These are phyloP conservation scores for Cucurbita argyrosperma DNA, from an alignment of 306 rosid species.

Conservation along the genomic window DNA sequence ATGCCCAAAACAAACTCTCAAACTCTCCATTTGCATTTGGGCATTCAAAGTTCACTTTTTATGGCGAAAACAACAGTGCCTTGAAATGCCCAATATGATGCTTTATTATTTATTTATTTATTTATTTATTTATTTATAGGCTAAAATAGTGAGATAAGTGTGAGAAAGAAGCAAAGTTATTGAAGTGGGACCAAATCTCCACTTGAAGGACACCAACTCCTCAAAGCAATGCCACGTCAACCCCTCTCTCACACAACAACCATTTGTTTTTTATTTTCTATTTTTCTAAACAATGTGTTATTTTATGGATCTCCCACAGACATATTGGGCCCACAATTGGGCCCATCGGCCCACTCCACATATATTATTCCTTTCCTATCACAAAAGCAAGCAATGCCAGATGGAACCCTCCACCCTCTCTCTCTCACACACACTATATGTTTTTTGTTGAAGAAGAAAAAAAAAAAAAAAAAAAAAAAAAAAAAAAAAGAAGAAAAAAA, in stretches of 20 bases:
- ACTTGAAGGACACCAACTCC: constrained; percentile 5
- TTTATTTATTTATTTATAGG: neutral
- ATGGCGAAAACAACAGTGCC: neutral
- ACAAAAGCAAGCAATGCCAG: constrained; percentile 62
- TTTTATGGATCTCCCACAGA: constrained; percentile 19
- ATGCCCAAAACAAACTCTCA: neutral
- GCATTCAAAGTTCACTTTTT: neutral
- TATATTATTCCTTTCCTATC: constrained; percentile 66
- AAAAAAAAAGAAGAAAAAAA: neutral
- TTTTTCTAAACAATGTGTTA: neutral
- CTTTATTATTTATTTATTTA: neutral
- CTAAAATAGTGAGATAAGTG: neutral
- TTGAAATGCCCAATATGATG: neutral
- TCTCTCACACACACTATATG: neutral
- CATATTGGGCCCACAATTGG: constrained; percentile 50
- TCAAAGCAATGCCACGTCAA: constrained; percentile 7
- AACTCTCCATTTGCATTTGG: neutral
- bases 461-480: neutral
- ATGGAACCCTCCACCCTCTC: constrained; percentile 25
- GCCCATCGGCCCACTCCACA: constrained; percentile 24
- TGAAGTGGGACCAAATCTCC: constrained; percentile 1
- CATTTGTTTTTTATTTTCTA: neutral
- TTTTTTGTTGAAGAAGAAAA: constrained; percentile 1
- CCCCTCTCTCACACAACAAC: neutral
- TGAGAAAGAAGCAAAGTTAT: constrained; percentile 1